Conservation (phyloP, 805 yeast species). For the Cyberlindnera meyerae region DNA sequence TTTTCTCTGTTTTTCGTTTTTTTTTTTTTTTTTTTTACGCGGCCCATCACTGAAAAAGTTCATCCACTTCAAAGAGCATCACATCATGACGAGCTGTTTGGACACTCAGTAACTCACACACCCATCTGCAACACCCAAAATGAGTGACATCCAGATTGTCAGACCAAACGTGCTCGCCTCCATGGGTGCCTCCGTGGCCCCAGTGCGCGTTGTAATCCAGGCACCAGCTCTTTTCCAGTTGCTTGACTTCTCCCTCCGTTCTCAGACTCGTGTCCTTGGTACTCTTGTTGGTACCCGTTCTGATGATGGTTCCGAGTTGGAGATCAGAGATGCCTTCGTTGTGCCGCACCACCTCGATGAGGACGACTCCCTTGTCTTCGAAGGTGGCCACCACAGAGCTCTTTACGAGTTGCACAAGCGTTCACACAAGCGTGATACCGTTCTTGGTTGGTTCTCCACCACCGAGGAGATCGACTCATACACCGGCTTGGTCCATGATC, state of each 20-base stretch:
- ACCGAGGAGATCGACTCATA: constrained; percentile 57
- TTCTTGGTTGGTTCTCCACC: constrained; percentile 83
- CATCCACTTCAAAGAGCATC: not conserved
- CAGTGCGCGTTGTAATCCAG: constrained; percentile 53
- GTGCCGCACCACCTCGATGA: constrained; percentile 77
- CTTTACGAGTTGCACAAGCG: constrained; percentile 68
- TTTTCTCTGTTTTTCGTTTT: too few species aligned
- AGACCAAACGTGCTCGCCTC: constrained; percentile 25
- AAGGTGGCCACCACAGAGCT: constrained; percentile 67
- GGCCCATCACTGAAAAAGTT: constrained; percentile 2
- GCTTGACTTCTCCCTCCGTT: constrained; percentile 62
- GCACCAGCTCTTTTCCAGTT: constrained; percentile 72
- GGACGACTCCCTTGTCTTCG: constrained; percentile 72
- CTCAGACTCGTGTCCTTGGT: constrained; percentile 67
- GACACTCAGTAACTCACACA: not conserved
- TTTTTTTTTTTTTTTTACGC: too few species aligned
- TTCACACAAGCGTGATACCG: constrained; percentile 71
- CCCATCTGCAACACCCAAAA: constrained; percentile 2
- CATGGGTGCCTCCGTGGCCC: constrained; percentile 30
- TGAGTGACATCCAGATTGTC: constrained; percentile 25
- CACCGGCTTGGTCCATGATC: constrained; percentile 76
- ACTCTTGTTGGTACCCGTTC: constrained; percentile 77
- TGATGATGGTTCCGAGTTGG: constrained; percentile 75
- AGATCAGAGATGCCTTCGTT: constrained; percentile 68
- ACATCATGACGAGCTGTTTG: too few species aligned